Evolutionary conservation across 805 yeast species (phyloP).

Genomic region (Kluyveromyces wickerhamii): DNA sequence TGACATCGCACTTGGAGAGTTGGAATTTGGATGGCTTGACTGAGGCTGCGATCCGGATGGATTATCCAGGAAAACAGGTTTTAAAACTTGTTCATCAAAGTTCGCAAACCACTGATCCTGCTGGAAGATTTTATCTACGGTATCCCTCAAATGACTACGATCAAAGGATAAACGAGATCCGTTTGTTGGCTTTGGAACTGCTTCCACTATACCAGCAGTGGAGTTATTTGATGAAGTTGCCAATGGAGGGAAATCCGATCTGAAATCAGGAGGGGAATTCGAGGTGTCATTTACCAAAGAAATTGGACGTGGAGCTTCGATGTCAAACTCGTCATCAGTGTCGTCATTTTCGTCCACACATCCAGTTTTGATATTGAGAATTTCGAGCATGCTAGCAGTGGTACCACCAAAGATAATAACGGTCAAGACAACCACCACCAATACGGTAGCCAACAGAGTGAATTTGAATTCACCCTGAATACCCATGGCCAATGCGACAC

Average conservation of each 20-base stretch:
- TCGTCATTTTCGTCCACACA: conserved; percentile 68
- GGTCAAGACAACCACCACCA: conserved; percentile 93
- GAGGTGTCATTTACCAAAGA: conserved; percentile 14
- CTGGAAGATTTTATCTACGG: conserved; percentile 19
- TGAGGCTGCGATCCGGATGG: conserved; percentile 5
- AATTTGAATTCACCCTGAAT: conserved; percentile 88
- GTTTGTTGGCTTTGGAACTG: conserved; percentile 7
- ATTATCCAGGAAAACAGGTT: conserved; percentile 79
- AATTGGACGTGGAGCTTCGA: conserved; percentile 38
- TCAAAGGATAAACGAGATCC: conserved; percentile 13
- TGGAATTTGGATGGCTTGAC: neutral
- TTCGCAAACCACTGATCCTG: conserved; percentile 78
- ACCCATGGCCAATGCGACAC: conserved; percentile 98
- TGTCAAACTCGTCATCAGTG: conserved; percentile 92
- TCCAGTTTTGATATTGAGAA: conserved; percentile 87
- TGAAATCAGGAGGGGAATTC: conserved; percentile 23
- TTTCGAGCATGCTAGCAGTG: conserved; percentile 95
- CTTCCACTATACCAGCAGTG: conserved; percentile 6
- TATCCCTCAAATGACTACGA: conserved; percentile 12
- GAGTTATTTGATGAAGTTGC: conserved; percentile 4
- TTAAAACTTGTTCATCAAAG: conserved; percentile 88
- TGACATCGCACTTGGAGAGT: neutral
- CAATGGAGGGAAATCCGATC: conserved; percentile 9
- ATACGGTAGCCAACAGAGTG: conserved; percentile 84
- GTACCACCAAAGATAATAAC: conserved; percentile 97